A percentile compares a stretch with the other conserved stretches of the same genome.
Conservation (phyloP, 495 filamentous ascomycete species). For the Collariella sp. region DNA sequence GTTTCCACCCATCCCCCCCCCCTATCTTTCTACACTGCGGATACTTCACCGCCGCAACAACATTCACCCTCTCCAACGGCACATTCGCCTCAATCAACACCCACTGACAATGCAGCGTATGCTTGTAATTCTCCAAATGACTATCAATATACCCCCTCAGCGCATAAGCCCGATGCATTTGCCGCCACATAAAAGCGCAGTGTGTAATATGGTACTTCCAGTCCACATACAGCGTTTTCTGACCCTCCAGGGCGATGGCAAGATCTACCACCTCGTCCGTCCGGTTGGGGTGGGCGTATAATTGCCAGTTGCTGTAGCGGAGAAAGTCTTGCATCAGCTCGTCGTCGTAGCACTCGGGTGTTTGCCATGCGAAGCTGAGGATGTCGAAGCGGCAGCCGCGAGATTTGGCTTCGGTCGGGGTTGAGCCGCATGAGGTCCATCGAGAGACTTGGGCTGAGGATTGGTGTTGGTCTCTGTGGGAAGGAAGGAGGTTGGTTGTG, state of each 20-base stretch:
- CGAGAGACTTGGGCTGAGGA: not conserved
- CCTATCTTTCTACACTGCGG: conserved; percentile 2
- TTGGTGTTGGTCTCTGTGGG: not conserved
- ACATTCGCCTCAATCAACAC: not conserved
- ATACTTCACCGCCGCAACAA: conserved; percentile 8
- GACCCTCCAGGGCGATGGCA: not conserved
- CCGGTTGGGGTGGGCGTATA: conserved; percentile 6
- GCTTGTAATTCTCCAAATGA: conserved; percentile 8
- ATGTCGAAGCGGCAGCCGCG: conserved; percentile 27
- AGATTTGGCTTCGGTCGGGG: conserved; percentile 11
- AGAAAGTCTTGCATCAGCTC: conserved; percentile 11
- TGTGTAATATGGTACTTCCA: conserved; percentile 31
- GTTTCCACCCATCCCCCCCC: too few species aligned
- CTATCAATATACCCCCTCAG: conserved; percentile 5
- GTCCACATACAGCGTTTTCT: conserved; percentile 21
- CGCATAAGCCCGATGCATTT: conserved; percentile 24
- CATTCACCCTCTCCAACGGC: not conserved
- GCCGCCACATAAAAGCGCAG: conserved; percentile 30
- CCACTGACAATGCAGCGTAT: conserved; percentile 12
- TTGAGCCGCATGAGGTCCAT: conserved; percentile 15
- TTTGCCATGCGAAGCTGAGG: conserved; percentile 25
- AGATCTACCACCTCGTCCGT: not conserved
- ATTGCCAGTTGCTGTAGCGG: conserved; percentile 5
- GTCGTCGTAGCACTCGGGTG: conserved; percentile 22
- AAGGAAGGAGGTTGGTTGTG: not conserved